Conservation (phyloP, 495 filamentous ascomycete genomes). For the Penicillium lividum region DNA sequence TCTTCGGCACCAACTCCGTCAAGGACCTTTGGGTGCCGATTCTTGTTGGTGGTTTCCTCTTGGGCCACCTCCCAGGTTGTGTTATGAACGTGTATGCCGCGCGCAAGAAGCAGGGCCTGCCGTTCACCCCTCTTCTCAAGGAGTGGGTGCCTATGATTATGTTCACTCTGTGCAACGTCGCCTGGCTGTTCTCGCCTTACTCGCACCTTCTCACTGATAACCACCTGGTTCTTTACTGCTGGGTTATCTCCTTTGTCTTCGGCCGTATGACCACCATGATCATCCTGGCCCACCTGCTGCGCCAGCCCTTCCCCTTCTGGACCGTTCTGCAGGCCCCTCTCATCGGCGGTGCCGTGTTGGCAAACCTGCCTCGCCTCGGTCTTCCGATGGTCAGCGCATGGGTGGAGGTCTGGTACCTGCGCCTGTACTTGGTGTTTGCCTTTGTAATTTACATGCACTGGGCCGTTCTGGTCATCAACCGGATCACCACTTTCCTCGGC, state of each 20-base stretch:
- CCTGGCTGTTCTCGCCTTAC: slow-evolving; percentile 88
- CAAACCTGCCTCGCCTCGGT: slow-evolving; percentile 79
- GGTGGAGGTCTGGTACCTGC: slow-evolving; percentile 77
- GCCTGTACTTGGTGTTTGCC: slow-evolving; percentile 78
- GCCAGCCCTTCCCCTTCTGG: slow-evolving; percentile 95
- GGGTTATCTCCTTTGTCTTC: slow-evolving; percentile 93
- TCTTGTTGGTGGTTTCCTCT: slow-evolving; percentile 68
- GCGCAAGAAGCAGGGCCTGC: slow-evolving; percentile 67
- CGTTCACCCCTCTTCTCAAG: slow-evolving; percentile 81
- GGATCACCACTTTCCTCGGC: slow-evolving; percentile 86
- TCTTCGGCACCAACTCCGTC: slow-evolving; percentile 67
- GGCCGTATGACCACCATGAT: slow-evolving; percentile 99
- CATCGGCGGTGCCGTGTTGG: slow-evolving; percentile 78
- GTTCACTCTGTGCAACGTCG: slow-evolving; percentile 68
- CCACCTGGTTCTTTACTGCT: slow-evolving; percentile 86
- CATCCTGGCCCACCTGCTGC: slow-evolving; percentile 91
- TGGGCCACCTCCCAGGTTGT: slow-evolving; percentile 78
- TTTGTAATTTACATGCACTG: slow-evolving; percentile 83
- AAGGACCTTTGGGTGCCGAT: slow-evolving; percentile 87
- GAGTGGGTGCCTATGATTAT: slow-evolving; percentile 92
- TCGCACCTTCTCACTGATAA: slow-evolving; percentile 78
- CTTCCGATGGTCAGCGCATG: slow-evolving; percentile 58
- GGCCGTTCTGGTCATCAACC: slow-evolving; percentile 87
- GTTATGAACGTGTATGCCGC: slow-evolving; percentile 80
- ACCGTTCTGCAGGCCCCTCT: slow-evolving; percentile 86